Base-by-base conservation (phyloP, 768 basidiomycete genomes). In the Amanita pseudoporphyria region DNA sequence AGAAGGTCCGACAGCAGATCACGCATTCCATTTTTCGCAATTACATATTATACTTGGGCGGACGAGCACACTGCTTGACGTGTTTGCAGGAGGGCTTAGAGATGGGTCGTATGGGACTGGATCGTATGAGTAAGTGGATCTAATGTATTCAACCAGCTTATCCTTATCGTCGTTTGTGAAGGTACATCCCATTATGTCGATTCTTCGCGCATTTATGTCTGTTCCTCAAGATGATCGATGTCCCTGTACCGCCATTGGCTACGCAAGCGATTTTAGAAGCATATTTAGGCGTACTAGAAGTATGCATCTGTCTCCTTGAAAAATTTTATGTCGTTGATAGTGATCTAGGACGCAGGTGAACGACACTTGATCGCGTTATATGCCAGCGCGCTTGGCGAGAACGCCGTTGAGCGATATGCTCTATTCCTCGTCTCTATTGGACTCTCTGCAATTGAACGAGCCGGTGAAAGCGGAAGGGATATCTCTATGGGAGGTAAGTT, bases 181-280 rank as follows among this genome's bases (percentile, higher is more conserved):
- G 85, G 54, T 86, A 85, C 58, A 71, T 80, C 0, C 72, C 77
- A 0, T 75, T 89, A 72, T 81, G 79, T 39, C 83, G 93, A 3
- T 99, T 98, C 69, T 96, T 95, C 59, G 86, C 93, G 0, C 95
- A 99, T 60, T 69, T 98, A 19, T 90, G 90, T 55, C 79, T 98
- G 28, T 91, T 84, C 66, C 73, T 96, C 3, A 82, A 87, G 54
- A 79, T 91, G 67, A 86, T 96, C 31, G 84, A 85, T 44, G 67
- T 84, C 31, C 62, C 79, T 0, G 77, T 90, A 0, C 86, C 93
- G 0, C 80, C 84, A 1, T 64, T 79, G 10, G 79, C 88, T 0
- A 83, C 80, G 0, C 90, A 95, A 59, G 66, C 76, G 26, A 89
- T 99, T 45, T 67, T 98, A 22, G 87, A 95, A 60, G 80, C 86